These are phyloP conservation scores for Fusarium nelsonii DNA, from an alignment of 2,329 filamentous ascomycete genomes.

Conservation along the genomic window DNA sequence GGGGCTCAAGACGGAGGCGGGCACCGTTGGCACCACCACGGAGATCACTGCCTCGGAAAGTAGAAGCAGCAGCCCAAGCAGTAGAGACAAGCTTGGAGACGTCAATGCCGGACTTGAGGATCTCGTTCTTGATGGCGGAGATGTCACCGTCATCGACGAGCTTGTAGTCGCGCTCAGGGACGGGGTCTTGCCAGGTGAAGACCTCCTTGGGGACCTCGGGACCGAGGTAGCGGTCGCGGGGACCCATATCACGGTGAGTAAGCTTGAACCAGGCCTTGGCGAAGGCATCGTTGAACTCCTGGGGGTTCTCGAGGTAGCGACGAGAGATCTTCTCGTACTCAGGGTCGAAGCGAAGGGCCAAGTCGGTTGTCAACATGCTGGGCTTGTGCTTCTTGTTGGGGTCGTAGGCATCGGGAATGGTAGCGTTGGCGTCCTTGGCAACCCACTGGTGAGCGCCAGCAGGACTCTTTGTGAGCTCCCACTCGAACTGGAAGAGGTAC, in stretches of 20 bases:
- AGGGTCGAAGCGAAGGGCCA: slow-evolving; percentile 78
- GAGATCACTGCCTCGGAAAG: slow-evolving; percentile 82
- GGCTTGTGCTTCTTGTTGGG: slow-evolving; percentile 39
- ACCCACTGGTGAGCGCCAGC: slow-evolving; percentile 83
- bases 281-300: slow-evolving; percentile 78
- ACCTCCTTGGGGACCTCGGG: slow-evolving; percentile 79
- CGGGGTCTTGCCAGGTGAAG: slow-evolving; percentile 80
- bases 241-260: slow-evolving; percentile 83
- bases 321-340: slow-evolving; percentile 83
- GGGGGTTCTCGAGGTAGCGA: slow-evolving; percentile 75
- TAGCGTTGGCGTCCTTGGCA: slow-evolving; percentile 64
- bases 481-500: slow-evolving; percentile 83
- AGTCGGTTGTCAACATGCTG: slow-evolving; percentile 45
- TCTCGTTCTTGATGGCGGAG: slow-evolving; percentile 73
- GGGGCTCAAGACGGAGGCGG: slow-evolving; percentile 78
- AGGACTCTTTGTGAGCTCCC: slow-evolving; percentile 80
- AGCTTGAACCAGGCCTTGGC: slow-evolving; percentile 86
- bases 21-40: slow-evolving; percentile 85
- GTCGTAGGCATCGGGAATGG: slow-evolving; percentile 55
- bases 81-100: slow-evolving; percentile 71
- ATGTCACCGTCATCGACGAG: slow-evolving; percentile 73
- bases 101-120: slow-evolving; percentile 71
- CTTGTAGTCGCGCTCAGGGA: slow-evolving; percentile 70
- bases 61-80: slow-evolving; percentile 78
- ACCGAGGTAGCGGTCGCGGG: slow-evolving; percentile 76